Base-by-base conservation (phyloP, 441 rosid species). In the Croton setiger region DNA sequence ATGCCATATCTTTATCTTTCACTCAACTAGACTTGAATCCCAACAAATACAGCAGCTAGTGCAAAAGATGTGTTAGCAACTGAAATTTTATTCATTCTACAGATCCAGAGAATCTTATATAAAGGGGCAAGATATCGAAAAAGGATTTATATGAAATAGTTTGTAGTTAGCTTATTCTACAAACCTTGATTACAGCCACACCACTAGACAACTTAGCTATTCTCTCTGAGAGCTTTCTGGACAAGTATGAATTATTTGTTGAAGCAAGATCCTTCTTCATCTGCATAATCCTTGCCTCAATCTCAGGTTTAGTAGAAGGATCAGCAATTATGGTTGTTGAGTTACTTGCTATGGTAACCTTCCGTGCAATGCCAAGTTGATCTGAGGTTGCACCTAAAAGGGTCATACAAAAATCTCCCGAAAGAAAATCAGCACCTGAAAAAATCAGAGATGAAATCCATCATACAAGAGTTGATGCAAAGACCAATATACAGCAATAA, bases 241-340 rank as follows among this genome's bases (percentile, higher is more conserved):
- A 81, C 66, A 85, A 39, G 80, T 79, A 78, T 61, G 85, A 71
- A 56, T 75, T 88, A 73, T 83, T 92, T 35, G 86, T 87, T 84
- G 82, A 95, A 61, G 88, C 82, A 72, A 91, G 81, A 78, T 91
- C 95, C 88, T 86, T 89, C 81, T 91, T 93, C 76, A 89, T 88
- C 86, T 89, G 95, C 74, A 76, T 70, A 71, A 91, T 82, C 79
- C 97, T 89, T 39, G 96, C 93, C 78, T 78, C 92, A 72, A 91
- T 86, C 83, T 93, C 98, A n/a, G 91, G 81, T 86, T 86, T 91
- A 21, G 87, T 87, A 54, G 92, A 84, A 67, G 90, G 83, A 74
- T 87, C 96, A 11, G 97, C 93, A 62, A 93, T 84, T 74, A 93
- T 81, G 59, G 92, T 88, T 41, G 97, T 91, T 76, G 95, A 91